Evolutionary conservation across 306 rosid genomes (phyloP).

Genomic region (Boehmeria nivea): DNA sequence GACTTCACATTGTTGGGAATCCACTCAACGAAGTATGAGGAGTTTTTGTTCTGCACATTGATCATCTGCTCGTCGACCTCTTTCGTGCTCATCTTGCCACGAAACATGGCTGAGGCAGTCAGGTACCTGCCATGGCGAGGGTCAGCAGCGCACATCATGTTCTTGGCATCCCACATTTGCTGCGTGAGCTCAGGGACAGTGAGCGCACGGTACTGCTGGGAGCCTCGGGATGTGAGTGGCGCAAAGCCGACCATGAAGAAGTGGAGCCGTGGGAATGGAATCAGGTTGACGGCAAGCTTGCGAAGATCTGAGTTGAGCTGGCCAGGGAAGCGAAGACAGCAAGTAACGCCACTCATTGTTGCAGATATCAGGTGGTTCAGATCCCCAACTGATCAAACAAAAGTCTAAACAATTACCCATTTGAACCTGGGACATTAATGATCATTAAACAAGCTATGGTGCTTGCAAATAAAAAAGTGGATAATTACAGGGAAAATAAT

Average conservation of each 20-base stretch:
- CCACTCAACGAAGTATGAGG: constrained; percentile 53
- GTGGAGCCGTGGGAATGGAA: constrained; percentile 57
- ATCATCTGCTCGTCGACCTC: constrained; percentile 62
- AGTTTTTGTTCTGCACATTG: constrained; percentile 57
- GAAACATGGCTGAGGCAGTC: constrained; percentile 54
- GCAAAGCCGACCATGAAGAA: constrained; percentile 66
- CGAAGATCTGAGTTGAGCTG: constrained; percentile 52
- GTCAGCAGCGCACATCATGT: constrained; percentile 53
- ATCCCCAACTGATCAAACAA: constrained; percentile 44
- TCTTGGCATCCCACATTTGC: constrained; percentile 58
- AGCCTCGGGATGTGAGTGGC: constrained; percentile 52
- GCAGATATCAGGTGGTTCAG: constrained; percentile 51
- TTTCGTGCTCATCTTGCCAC: constrained; percentile 58
- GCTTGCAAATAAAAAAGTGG: no score
- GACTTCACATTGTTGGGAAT: constrained; percentile 55
- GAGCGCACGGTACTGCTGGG: constrained; percentile 54
- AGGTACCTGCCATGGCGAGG: constrained; percentile 55
- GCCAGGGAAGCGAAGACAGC: constrained; percentile 57
- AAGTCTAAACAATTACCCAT: no score
- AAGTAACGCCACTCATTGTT: constrained; percentile 58
- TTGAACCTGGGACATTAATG: no score
- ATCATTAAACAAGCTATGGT: no score
- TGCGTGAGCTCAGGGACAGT: constrained; percentile 48
- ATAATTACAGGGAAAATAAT: background rate
- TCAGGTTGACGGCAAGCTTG: constrained; percentile 48